Percentiles rank a stretch among this genome's conserved stretches.
phyloP scores from a whole-genome alignment of 352 stramenopile genomes.

The Pythium brachiatum region DNA sequence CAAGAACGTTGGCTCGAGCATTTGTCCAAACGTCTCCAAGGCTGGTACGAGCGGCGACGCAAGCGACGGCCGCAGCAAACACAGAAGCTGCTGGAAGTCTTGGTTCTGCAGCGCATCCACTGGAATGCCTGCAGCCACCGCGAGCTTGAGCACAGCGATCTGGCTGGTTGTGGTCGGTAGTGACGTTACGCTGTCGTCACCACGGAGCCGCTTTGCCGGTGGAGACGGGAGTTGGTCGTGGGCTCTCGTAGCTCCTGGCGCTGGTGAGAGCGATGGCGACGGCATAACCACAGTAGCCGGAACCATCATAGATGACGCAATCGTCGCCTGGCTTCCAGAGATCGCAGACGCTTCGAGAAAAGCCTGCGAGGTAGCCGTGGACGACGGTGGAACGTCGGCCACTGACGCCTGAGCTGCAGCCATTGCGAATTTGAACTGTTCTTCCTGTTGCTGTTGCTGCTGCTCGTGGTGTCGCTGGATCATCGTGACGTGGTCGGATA shows the following conservation, averaged over 20 bases:
- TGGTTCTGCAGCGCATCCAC: conserved; percentile 19
- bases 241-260: not conserved
- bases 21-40: conserved; percentile 16
- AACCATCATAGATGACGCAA: not conserved
- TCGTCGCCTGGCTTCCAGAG: not conserved
- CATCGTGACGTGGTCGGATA: not conserved
- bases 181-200: conserved; percentile 5
- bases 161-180: conserved; percentile 10
- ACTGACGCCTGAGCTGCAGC: not conserved
- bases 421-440: conserved; percentile 1
- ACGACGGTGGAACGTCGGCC: not conserved
- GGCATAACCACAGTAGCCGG: not conserved
- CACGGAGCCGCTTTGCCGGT: conserved; percentile 15
- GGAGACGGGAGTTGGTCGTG: not conserved
- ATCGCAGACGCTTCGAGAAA: not conserved
- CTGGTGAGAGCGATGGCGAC: not conserved
- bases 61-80: conserved; percentile 19
- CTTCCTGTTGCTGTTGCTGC: not conserved
- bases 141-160: conserved; percentile 24
- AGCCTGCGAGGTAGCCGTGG: not conserved
- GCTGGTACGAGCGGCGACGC: conserved; percentile 1
- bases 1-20: conserved; percentile 39
- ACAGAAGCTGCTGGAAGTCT: conserved; percentile 24
- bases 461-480: not conserved
- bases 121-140: conserved; percentile 15